Evolutionary conservation across 2,329 filamentous ascomycete species (phyloP), one percentile per base, ranked within the genome.

Genomic region (Alternaria tenuissima): DNA sequence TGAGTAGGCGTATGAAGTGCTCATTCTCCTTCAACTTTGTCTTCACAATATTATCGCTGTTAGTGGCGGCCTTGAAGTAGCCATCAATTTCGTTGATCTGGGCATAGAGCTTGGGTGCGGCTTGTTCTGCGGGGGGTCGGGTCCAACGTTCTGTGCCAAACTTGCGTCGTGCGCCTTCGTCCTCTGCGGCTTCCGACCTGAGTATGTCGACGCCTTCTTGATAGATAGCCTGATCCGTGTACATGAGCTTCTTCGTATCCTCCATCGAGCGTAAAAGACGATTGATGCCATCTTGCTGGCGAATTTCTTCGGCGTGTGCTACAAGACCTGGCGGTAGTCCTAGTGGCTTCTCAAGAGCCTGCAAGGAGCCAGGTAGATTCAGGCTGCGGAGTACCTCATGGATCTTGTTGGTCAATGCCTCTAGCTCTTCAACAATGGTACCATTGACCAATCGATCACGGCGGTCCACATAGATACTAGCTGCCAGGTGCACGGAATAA

Each of bases 391-490:
- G 81, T 0, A 94, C 76, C 68, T 92, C 89, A 71, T 96, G 91
- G 0, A 98, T 84, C 64, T 89, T 88, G 60, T 90, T 88, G 0
- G 92, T 97, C 68, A 98, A 85, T 0, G 83, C 85, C 70, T 98
- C 94, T 5, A 98, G 82, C 72, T 96, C 91, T 26, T 91, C 89
- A 49, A 97, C 91, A 32, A 98, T 92, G 52, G 88, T 91, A 67
- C 92, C 91, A 74, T 95, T 96, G 43, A 99, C 90, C 59, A 97
- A 83, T n/a, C 93, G 87, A 76, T 99, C 94, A 58, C 94, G 86
- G 14, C 94, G 87, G 74, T 98, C 94, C 56, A 93, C 93, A 74
- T 99, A 99, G 34, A 98, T 97, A 48, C 93, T 97, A 1, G 94
- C 92, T 7, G 95, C 95, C 49, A 98, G 87, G 73, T 99, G 95